Percentiles rank a stretch among this genome's conserved stretches.
Evolutionary conservation across 1,284 basidiomycete genomes (phyloP).

Genomic region (Stereum hirsutum): DNA sequence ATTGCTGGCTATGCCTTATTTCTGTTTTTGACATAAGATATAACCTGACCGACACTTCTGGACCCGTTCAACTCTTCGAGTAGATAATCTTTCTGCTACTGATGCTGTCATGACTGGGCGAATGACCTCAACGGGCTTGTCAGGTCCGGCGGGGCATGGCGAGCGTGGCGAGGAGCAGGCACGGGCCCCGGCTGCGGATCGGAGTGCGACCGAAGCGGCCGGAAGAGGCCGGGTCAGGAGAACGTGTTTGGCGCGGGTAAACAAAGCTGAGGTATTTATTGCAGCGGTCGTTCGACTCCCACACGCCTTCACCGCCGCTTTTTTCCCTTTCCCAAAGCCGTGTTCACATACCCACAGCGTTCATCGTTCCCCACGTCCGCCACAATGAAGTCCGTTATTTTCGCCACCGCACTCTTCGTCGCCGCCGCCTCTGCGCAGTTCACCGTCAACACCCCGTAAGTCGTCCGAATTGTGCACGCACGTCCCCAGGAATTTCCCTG

Average conservation of each 20-base stretch:
- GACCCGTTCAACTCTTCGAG: too few species aligned
- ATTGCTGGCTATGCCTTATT: too few species aligned
- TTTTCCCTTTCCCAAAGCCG: neutral
- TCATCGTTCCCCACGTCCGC: too few species aligned
- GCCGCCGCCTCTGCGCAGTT: slow-evolving; percentile 35
- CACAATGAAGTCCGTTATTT: slow-evolving; percentile 34
- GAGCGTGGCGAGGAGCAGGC: neutral
- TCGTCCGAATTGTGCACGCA: slow-evolving; percentile 8
- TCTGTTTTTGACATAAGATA: too few species aligned
- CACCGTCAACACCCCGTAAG: slow-evolving; percentile 55
- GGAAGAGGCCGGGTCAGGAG: neutral
- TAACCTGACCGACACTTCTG: too few species aligned
- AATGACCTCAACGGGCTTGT: too few species aligned
- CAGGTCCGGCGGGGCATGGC: too few species aligned
- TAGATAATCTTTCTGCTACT: too few species aligned
- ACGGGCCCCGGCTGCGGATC: neutral
- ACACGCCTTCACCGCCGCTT: slow-evolving; percentile 3
- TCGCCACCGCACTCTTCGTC: slow-evolving; percentile 28
- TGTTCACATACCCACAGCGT: neutral
- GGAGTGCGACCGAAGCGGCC: neutral
- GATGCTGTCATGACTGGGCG: too few species aligned
- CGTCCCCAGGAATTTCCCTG: slow-evolving; percentile 1
- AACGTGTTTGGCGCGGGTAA: slow-evolving; percentile 1
- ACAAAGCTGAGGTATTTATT: slow-evolving; percentile 1
- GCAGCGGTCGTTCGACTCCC: neutral